These are phyloP conservation scores for Diplodia intermedia DNA, from an alignment of 2,329 filamentous ascomycete genomes.

Conservation along the genomic window DNA sequence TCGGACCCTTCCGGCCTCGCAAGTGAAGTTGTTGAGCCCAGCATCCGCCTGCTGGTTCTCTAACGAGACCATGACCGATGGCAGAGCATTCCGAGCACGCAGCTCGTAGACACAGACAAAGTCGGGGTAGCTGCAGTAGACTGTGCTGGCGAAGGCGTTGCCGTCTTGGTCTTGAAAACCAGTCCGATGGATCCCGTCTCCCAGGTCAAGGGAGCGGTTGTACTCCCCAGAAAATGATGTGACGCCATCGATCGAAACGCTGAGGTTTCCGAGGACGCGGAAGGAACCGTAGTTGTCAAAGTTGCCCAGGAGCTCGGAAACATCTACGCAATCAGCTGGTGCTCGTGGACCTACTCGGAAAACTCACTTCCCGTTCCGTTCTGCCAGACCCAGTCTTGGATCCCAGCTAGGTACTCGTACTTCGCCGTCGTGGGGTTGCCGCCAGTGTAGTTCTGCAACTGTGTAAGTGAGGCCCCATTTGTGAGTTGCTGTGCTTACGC, in stretches of 20 bases:
- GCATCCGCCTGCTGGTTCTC: constrained; percentile 51
- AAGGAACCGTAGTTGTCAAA: constrained; percentile 55
- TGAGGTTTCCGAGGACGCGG: constrained; percentile 57
- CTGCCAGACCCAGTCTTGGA: constrained; percentile 56
- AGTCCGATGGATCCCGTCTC: constrained; percentile 51
- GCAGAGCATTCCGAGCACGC: constrained; percentile 46
- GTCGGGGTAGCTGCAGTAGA: constrained; percentile 56
- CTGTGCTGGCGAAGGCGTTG: constrained; percentile 43
- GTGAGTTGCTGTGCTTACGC: constrained; percentile 38
- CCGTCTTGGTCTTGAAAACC: constrained; percentile 41
- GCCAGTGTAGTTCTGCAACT: constrained; percentile 52
- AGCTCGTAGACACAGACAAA: constrained; percentile 52
- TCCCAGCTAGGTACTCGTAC: constrained; percentile 49
- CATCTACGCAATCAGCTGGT: constrained; percentile 36
- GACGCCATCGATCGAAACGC: constrained; percentile 48
- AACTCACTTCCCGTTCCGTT: constrained; percentile 47
- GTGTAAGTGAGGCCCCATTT: not conserved
- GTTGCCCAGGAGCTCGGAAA: constrained; percentile 49
- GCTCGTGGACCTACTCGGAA: too few relatives aligned
- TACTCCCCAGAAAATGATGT: constrained; percentile 43
- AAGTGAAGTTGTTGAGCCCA: constrained; percentile 43
- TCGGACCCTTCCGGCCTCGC: constrained; percentile 43
- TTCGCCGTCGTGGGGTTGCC: constrained; percentile 53
- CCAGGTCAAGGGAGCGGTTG: constrained; percentile 54
- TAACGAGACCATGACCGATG: constrained; percentile 51